Conservation (phyloP, 1,284 basidiomycete genomes). For the Neolentinus lepideus region DNA sequence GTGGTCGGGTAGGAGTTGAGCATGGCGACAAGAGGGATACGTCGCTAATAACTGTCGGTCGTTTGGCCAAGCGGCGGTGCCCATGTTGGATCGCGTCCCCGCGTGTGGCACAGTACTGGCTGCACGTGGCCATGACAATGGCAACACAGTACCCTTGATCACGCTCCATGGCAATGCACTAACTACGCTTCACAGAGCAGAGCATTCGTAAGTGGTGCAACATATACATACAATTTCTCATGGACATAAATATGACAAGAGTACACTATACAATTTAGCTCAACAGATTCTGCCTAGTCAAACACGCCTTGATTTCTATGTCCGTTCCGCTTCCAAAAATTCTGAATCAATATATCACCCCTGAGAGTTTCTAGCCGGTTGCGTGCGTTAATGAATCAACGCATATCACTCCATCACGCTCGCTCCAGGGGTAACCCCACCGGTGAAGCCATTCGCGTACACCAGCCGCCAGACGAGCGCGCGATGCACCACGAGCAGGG, state of each 20-base stretch:
- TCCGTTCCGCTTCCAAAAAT: neutral
- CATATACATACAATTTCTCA: neutral
- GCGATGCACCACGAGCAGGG: constrained; percentile 70
- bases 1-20: neutral
- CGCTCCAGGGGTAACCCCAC: constrained; percentile 96
- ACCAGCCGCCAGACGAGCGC: constrained; percentile 74
- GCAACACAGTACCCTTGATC: neutral
- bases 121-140: neutral
- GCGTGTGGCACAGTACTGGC: neutral
- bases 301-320: neutral
- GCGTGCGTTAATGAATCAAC: constrained; percentile 78
- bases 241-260: constrained; percentile 1
- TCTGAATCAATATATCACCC: neutral
- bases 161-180: neutral
- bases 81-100: neutral
- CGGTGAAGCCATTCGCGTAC: constrained; percentile 86
- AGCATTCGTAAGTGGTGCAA: neutral
- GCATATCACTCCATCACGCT: constrained; percentile 84
- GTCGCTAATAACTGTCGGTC: neutral
- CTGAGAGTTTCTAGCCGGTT: constrained; percentile 5
- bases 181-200: neutral
- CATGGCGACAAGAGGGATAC: neutral
- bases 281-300: neutral
- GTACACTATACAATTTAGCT: neutral
- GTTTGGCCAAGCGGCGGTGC: neutral